Conservation (phyloP, 148 eudicot genomes). For the Fagopyrum esculentum region DNA sequence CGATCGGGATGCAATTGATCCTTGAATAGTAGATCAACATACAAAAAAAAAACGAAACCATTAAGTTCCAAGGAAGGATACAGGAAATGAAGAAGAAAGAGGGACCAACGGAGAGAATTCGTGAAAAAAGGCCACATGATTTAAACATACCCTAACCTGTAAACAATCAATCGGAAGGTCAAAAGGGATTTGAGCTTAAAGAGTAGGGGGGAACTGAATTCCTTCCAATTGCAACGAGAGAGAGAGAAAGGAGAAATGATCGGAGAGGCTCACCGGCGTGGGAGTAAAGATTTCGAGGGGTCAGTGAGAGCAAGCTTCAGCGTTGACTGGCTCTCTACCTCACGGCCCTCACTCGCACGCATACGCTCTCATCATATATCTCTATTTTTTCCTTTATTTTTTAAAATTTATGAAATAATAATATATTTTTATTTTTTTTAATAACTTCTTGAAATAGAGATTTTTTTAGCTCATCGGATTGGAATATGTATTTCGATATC, state of each 20-base stretch:
- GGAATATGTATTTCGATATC: no score
- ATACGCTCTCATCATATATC: not conserved
- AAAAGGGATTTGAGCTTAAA: not conserved
- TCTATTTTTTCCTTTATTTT: not conserved
- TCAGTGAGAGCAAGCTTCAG: not conserved
- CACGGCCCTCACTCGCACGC: not conserved
- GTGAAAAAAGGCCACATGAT: not conserved
- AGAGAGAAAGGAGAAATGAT: not conserved
- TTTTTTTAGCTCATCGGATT: no score
- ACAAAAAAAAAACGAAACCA: not conserved
- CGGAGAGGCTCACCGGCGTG: not conserved
- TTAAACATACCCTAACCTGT: not conserved
- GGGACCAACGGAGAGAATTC: not conserved
- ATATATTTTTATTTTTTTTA: no score
- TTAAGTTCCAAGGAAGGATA: not conserved
- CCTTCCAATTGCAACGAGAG: not conserved
- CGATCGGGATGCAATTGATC: not conserved
- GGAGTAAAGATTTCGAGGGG: not conserved
- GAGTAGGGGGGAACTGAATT: not conserved
- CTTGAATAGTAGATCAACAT: not conserved
- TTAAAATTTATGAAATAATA: no score
- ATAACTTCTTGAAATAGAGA: no score
- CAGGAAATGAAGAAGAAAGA: not conserved
- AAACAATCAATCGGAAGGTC: not conserved
- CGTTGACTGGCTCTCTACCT: slow-evolving; percentile 1